Evolutionary conservation across 805 yeast species (phyloP).

Genomic region (Kuraishia cidri): DNA sequence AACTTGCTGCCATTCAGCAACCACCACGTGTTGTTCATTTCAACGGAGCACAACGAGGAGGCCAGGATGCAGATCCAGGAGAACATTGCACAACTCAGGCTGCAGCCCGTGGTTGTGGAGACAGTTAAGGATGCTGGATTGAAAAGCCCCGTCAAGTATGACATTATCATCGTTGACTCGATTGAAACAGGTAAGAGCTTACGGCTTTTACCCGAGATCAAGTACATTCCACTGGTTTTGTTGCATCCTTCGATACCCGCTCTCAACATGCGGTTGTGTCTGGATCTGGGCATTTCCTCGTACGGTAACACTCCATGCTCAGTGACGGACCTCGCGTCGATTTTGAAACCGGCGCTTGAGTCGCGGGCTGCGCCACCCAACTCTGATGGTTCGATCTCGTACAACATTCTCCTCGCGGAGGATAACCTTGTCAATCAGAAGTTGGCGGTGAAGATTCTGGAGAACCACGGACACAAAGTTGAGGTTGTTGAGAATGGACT

Average conservation of each 20-base stretch:
- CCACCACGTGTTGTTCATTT: conserved; percentile 63
- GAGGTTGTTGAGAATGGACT: conserved; percentile 82
- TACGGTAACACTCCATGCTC: conserved; percentile 88
- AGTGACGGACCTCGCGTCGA: conserved; percentile 71
- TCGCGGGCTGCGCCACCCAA: conserved; percentile 73
- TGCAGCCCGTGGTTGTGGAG: conserved; percentile 49
- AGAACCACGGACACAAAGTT: conserved; percentile 78
- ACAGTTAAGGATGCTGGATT: conserved; percentile 45
- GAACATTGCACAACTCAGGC: conserved; percentile 43
- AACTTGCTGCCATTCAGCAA: conserved; percentile 61
- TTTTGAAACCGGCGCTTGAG: conserved; percentile 78
- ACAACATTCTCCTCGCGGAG: conserved; percentile 72
- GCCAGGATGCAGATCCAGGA: conserved; percentile 42
- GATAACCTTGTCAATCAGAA: conserved; percentile 85
- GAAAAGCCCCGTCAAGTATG: conserved; percentile 52
- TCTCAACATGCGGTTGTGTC: conserved; percentile 71
- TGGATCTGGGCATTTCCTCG: conserved; percentile 80
- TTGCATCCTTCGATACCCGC: conserved; percentile 70
- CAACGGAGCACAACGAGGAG: conserved; percentile 47
- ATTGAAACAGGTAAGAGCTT: conserved; percentile 65
- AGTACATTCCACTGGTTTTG: conserved; percentile 77
- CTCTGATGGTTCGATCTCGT: conserved; percentile 69
- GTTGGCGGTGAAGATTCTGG: conserved; percentile 75
- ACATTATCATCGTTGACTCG: conserved; percentile 76
- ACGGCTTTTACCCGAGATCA: conserved; percentile 65